Base-by-base conservation (phyloP, 2,329 filamentous ascomycete genomes). In the Cytospora leucostoma region DNA sequence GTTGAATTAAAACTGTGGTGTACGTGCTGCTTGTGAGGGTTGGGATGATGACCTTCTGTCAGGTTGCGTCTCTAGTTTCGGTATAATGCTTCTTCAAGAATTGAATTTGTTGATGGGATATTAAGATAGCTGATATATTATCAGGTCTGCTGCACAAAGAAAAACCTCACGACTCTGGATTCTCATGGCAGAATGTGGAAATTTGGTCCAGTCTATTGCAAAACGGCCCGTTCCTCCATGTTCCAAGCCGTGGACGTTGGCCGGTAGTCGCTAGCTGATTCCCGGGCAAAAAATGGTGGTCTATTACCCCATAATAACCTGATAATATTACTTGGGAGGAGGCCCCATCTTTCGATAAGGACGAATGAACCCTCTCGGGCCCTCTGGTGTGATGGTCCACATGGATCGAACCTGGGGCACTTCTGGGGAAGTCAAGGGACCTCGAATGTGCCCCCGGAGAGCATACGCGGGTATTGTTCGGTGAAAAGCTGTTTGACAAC, bases 301-400 rank as follows among this genome's bases (percentile, higher is more conserved):
- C 53, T 63, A 64, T 65, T 65, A 65, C 64, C 64, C 64, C 64
- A 65, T 65, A 63, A 65, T 64, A 65, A 65, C 64, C 64, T 64
- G 58, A 65, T 53, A 47, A 47, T 10, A 47, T 21, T 21, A 19
- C 11, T n/a, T 21, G n/a, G 44, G 8, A 47, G 19, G 44, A 47
- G n/a, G 44, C 17, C 44, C 44, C 44, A n/a, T 21, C n/a, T 47
- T 21, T 11, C 21, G n/a, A 47, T 21, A 47, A 47, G 8, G 8
- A 47, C n/a, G 32, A 55, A 21, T 32, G 27, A 54, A 54, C 27
- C 27, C 27, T 27, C 27, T 27, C 27, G 27, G 27, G 27, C 4
- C 7, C n/a, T 21, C 11, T 21, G 19, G 4, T 21, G 44, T 17
- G 12, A 17, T 47, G 21, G 21, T 21, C 44, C 44, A 47, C 44